Conservation (phyloP, 2,329 filamentous ascomycete species). For the Fusarium globosum region DNA sequence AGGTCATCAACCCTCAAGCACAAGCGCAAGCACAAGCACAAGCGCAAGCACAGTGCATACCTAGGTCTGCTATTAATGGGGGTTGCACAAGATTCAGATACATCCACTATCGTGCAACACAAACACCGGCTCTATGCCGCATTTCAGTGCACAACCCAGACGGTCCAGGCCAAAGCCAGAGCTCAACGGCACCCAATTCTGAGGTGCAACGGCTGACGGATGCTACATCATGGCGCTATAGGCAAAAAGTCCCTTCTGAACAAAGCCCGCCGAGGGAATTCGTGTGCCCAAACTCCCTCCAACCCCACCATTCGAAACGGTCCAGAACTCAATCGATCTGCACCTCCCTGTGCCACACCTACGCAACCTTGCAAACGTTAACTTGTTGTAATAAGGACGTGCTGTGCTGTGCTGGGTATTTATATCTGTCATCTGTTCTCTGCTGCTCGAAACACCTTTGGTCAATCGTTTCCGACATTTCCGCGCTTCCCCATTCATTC, state of each 20-base stretch:
- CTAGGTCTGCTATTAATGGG: background rate
- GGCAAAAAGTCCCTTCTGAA: conserved; percentile 27
- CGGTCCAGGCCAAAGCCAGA: conserved; percentile 9
- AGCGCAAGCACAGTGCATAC: background rate
- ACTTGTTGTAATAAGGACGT: background rate
- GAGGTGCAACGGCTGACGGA: conserved; percentile 21
- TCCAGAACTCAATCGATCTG: conserved; percentile 48
- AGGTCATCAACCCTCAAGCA: background rate
- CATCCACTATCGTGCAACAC: background rate
- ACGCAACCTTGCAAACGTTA: conserved; percentile 30
- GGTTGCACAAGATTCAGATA: background rate
- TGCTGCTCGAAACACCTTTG: background rate
- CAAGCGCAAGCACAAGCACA: background rate
- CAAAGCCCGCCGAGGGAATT: conserved; percentile 22
- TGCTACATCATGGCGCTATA: background rate
- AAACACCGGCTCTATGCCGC: conserved; percentile 11
- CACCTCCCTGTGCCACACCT: conserved; percentile 45
- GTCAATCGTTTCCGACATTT: background rate
- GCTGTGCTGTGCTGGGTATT: conserved; percentile 20
- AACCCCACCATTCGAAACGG: conserved; percentile 42
- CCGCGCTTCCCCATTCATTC: background rate
- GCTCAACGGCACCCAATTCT: conserved; percentile 3
- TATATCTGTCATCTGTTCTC: conserved; percentile 31
- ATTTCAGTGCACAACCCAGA: conserved; percentile 17
- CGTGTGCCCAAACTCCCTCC: conserved; percentile 28